Evolutionary conservation across 768 basidiomycete genomes (phyloP), one percentile per base, ranked within the genome.

Genomic region (Phallus indusiatus): DNA sequence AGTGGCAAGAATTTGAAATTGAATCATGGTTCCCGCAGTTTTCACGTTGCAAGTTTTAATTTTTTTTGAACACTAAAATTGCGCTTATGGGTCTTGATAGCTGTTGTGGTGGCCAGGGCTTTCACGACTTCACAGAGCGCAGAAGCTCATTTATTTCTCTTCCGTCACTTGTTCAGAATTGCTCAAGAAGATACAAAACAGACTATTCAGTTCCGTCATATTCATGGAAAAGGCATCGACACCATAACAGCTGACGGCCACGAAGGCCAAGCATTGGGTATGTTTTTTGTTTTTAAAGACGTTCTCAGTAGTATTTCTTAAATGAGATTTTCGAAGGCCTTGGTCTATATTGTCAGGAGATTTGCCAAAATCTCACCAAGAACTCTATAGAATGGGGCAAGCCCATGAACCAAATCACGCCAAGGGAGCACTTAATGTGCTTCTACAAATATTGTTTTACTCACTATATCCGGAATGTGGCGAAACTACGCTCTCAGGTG

Each of bases 91-190:
- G 5, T 4, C 4, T 24, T 33, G 18, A 47, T 9, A 67, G 69
- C 68, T 17, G 54, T 70, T 14, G 60, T 66, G 0, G 24, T 57
- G 1, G 62, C 62, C 1, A 59, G 54, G 14, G 67, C 66, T 7
- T 71, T 72, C 24, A 69, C 62, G 4, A 70, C 61, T 1, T 70
- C 64, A 0, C 65, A 70, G 47, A 64, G 62, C 14, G 66, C 71
- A 0, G 24, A 68, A 12, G 67, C 67, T 6, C 67, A 72, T 34
- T 14, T 63, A 2, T 64, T 66, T 12, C 53, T 70, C 0, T 67
- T 70, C 51, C 21, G 28, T 0, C 37, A 36, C 1, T 70, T 72
- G 6, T 70, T 65, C 34, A 18, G 62, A 0, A 64, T 68, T 53
- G 62, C 60, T 1, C 18, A 22, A 18, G 36, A n/a, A 8, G 68